Evolutionary conservation across 2,329 filamentous ascomycete genomes (phyloP).

Genomic region (Zasmidium citrigriseum): DNA sequence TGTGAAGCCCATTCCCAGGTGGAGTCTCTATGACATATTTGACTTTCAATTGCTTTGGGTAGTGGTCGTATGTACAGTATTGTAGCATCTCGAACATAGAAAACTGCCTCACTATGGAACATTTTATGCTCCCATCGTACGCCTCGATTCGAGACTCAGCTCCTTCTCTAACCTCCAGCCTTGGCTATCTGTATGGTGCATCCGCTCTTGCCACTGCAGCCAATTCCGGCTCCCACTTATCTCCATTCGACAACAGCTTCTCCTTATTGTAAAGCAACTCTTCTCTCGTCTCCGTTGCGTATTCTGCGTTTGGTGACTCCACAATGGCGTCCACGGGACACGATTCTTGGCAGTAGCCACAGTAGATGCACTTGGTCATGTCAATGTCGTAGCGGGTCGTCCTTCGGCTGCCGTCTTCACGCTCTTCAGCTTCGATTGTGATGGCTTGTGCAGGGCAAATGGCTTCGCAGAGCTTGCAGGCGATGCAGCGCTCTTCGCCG

Average conservation of each 20-base stretch:
- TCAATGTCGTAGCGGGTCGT: conserved; percentile 99
- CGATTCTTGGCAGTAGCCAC: conserved; percentile 97
- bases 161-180: neutral
- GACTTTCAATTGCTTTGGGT: neutral
- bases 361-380: conserved; percentile 99
- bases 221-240: conserved; percentile 91
- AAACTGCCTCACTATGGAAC: conserved; percentile 7
- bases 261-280: conserved; percentile 98
- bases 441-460: conserved; percentile 98
- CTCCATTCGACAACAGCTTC: conserved; percentile 53
- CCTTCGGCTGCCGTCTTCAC: conserved; percentile 89
- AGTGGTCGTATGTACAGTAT: conserved; percentile 12
- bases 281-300: conserved; percentile 78
- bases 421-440: conserved; percentile 98
- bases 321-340: conserved; percentile 97
- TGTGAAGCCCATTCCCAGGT: too few species aligned
- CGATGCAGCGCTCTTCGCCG: conserved; percentile 97
- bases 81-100: conserved; percentile 16
- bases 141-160: neutral
- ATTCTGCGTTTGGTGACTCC: conserved; percentile 72
- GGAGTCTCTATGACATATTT: too few species aligned
- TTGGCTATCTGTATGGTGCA: conserved; percentile 63
- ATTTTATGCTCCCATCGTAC: neutral
- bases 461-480: conserved; percentile 98
- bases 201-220: conserved; percentile 90